A percentile compares a stretch with the other conserved stretches of the same genome.
These are phyloP conservation scores for Setaria viridis DNA, from an alignment of 202 grass and related monocot species.

Conservation along the genomic window DNA sequence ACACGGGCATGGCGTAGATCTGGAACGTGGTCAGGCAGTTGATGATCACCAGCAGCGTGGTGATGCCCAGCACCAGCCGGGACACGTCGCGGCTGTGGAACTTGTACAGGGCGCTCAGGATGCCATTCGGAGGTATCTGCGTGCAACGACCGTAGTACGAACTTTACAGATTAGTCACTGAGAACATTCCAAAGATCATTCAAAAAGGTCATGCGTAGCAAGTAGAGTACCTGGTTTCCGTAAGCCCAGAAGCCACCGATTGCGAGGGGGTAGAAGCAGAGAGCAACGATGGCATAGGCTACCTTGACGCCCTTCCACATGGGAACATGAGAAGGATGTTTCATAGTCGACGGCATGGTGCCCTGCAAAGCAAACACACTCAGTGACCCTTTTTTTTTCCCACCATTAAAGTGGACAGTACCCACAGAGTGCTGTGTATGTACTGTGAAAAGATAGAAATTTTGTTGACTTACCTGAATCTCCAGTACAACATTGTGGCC, in stretches of 20 bases:
- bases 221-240: constrained; percentile 63
- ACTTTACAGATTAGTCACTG: background rate
- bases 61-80: constrained; percentile 56
- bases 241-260: constrained; percentile 97
- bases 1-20: constrained; percentile 93
- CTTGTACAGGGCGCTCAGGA: constrained; percentile 65
- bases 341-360: constrained; percentile 91
- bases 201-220: background rate
- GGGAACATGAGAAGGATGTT: constrained; percentile 83
- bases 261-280: constrained; percentile 80
- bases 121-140: constrained; percentile 78
- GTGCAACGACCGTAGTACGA: background rate
- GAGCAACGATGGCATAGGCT: constrained; percentile 68
- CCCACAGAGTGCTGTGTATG: background rate
- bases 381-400: background rate
- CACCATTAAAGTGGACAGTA: background rate
- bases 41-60: constrained; percentile 81
- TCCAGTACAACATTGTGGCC: constrained; percentile 95
- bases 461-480: constrained; percentile 65
- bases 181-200: background rate
- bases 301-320: constrained; percentile 97
- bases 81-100: constrained; percentile 83
- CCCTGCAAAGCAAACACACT: constrained; percentile 58
- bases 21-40: constrained; percentile 90
- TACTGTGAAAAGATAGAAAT: background rate